Conservation (phyloP, 2,329 filamentous ascomycete genomes). For the Geoglossum cookeanum region DNA sequence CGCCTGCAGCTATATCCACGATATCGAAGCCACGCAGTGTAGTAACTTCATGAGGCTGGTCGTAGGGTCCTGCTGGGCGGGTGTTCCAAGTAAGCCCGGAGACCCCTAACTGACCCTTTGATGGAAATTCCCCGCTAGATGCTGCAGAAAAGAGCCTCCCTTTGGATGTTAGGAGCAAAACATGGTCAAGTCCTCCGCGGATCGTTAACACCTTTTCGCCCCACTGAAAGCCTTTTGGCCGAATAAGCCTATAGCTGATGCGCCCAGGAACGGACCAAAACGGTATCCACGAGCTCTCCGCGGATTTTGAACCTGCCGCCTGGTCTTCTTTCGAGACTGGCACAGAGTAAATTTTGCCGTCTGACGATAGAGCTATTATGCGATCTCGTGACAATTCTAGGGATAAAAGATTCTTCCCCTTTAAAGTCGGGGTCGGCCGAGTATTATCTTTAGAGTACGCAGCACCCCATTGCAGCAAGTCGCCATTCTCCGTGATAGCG, state of each 20-base stretch:
- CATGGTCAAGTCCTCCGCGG: conserved; percentile 66
- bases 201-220: conserved; percentile 59
- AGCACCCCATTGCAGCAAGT: conserved; percentile 80
- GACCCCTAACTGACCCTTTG: conserved; percentile 70
- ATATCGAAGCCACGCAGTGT: conserved; percentile 53
- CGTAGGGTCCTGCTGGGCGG: conserved; percentile 57
- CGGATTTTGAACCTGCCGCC: conserved; percentile 38
- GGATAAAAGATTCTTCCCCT: conserved; percentile 61
- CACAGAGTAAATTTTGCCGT: conserved; percentile 67
- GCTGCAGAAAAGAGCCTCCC: conserved; percentile 84
- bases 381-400: conserved; percentile 65
- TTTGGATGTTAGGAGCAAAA: conserved; percentile 61
- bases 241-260: conserved; percentile 55
- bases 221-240: conserved; percentile 42
- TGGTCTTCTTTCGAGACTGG: conserved; percentile 61
- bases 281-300: conserved; percentile 52
- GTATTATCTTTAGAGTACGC: conserved; percentile 48
- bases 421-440: conserved; percentile 51
- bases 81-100: conserved; percentile 65
- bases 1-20: conserved; percentile 59
- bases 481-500: conserved; percentile 71
- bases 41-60: conserved; percentile 62
- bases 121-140: conserved; percentile 60
- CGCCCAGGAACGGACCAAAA: conserved; percentile 43
- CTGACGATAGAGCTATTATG: conserved; percentile 56